phyloP scores from a whole-genome alignment of 2,329 filamentous ascomycete species.

The Diaporthe citri region DNA sequence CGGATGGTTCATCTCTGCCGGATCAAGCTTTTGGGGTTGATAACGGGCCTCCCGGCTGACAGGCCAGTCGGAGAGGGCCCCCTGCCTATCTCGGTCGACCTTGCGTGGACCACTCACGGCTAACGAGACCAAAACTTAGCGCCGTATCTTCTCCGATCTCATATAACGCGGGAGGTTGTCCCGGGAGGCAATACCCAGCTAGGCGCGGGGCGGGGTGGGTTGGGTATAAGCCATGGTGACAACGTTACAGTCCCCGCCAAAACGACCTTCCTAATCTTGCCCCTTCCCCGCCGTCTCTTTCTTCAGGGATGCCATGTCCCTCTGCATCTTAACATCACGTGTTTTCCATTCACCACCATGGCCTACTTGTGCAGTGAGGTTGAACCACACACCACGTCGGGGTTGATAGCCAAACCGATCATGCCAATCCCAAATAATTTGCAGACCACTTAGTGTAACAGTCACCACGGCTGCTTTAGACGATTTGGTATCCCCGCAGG shows the following conservation, averaged over 20 bases:
- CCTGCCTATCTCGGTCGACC: not conserved
- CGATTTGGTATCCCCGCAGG: too few species aligned
- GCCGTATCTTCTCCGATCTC: not conserved
- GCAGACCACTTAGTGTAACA: too few species aligned
- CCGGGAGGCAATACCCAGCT: not conserved
- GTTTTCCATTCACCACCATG: not conserved
- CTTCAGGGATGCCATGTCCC: not conserved
- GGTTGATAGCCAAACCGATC: too few species aligned
- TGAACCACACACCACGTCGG: too few species aligned
- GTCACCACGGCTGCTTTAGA: too few species aligned
- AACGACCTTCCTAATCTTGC: not conserved
- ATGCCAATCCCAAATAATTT: too few species aligned
- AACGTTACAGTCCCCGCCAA: not conserved
- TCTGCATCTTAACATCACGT: not conserved
- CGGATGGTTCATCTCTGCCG: not conserved
- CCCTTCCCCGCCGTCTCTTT: not conserved
- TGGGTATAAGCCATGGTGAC: not conserved
- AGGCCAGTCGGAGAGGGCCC: not conserved
- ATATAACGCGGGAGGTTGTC: not conserved
- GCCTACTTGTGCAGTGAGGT: not conserved
- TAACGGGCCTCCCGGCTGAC: not conserved
- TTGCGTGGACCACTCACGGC: not conserved
- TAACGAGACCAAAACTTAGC: not conserved
- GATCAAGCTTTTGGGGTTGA: constrained; percentile 10
- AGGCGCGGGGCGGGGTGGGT: not conserved